phyloP scores from a whole-genome alignment of 1,139 yeast genomes.

The Debaryomycetaceae sp. region DNA sequence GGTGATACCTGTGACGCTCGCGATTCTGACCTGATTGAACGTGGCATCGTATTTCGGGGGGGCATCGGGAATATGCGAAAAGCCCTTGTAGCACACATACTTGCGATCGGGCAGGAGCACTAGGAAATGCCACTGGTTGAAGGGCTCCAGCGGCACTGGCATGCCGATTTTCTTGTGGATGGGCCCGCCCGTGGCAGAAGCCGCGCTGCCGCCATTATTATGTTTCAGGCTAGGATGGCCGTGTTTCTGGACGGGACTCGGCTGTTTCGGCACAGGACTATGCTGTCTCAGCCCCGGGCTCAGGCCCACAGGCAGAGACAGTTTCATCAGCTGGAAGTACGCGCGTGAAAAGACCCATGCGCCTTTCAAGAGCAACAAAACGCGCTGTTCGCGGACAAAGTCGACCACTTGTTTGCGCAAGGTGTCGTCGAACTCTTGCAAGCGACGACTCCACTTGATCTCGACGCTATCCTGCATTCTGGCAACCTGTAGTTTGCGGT shows the following conservation, averaged over 20 bases:
- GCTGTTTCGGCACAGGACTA: no score
- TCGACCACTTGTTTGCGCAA: constrained; percentile 54
- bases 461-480: constrained; percentile 25
- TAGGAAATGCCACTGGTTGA: constrained; percentile 44
- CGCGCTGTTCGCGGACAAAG: constrained; percentile 73
- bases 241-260: no score
- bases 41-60: constrained; percentile 51
- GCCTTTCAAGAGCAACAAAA: constrained; percentile 62
- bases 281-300: no score
- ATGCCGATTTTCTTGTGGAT: no score
- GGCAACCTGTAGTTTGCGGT: constrained; percentile 47
- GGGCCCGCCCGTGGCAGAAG: constrained; percentile 10
- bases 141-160: no score
- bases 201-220: no score
- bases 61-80: constrained; percentile 30
- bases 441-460: constrained; percentile 23
- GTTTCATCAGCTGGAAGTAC: constrained; percentile 38
- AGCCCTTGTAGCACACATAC: constrained; percentile 52
- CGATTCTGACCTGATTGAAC: constrained; percentile 23
- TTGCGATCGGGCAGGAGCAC: constrained; percentile 65
- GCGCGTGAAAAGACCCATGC: constrained; percentile 72
- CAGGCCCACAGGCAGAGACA: constrained; percentile 8
- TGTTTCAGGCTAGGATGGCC: no score
- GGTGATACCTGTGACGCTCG: constrained; percentile 30
- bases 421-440: constrained; percentile 38